Percentiles rank a stretch among this genome's conserved stretches.
Evolutionary conservation across 176 grass and related monocot species (phyloP).

Genomic region (Bromus sterilis): DNA sequence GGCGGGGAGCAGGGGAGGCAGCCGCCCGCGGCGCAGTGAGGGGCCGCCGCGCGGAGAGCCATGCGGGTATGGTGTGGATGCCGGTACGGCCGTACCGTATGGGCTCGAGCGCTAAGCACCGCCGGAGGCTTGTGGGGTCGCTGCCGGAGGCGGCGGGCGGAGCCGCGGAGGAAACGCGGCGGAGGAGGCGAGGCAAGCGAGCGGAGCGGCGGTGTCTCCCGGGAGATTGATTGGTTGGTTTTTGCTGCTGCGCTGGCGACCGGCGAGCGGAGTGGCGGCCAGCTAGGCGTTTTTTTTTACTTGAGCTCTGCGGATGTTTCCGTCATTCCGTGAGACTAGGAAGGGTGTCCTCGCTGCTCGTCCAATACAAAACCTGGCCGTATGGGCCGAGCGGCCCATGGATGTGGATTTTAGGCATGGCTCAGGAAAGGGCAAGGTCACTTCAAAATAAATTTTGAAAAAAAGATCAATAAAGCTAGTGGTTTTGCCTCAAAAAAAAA

Average conservation of each 20-base stretch:
- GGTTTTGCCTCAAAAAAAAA: no score
- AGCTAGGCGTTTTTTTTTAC: no score
- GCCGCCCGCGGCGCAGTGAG: neutral
- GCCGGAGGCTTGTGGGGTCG: neutral
- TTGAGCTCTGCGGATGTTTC: neutral
- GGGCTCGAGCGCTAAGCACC: neutral
- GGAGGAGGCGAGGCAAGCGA: neutral
- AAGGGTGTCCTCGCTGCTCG: neutral
- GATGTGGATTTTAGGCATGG: no score
- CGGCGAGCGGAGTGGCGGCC: neutral
- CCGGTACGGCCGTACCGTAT: neutral
- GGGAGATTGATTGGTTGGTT: neutral
- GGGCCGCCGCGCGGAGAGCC: conserved; percentile 22
- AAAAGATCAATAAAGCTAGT: no score
- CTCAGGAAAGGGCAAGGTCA: no score
- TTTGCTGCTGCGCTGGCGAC: neutral
- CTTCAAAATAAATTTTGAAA: no score
- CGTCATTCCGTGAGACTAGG: neutral
- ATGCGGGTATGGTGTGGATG: conserved; percentile 8
- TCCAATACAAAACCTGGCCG: no score
- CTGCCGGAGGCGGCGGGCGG: neutral
- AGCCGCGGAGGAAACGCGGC: neutral
- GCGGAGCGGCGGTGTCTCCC: neutral
- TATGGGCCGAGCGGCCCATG: no score
- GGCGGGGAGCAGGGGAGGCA: neutral